Base-by-base conservation (phyloP, 2,329 filamentous ascomycete genomes). In the Raffaelea deltoideospora region DNA sequence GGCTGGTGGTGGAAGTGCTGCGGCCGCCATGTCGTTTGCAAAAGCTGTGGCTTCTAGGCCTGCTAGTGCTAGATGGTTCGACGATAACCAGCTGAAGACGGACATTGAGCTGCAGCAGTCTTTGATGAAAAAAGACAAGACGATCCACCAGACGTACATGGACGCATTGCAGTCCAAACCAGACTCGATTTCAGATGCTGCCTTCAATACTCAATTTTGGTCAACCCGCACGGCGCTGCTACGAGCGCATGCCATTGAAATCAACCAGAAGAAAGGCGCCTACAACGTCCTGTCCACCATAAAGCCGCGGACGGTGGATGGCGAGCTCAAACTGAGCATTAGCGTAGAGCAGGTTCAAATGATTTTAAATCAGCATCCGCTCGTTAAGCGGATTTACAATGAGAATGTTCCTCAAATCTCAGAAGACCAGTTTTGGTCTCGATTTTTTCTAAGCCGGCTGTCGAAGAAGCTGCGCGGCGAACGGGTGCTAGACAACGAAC, bases 181-280 rank as follows among this genome's bases (percentile, higher is more conserved):
- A 1, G 80, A 88, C 8, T 77, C 80, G 3, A 79, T 96, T 42
- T 79, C 79, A 0, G 75, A 80, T 21, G 72, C 72, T 2, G 79
- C 86, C 31, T 94, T 96, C 55, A 86, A 88, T 47, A 67, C 76
- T 1, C 88, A 95, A 54, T 98, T 98, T 60, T 98, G 90, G 90
- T 84, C 85, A 2, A 84, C 85, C 2, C 72, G 92, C 32, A 72
- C 87, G 33, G 85, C 85, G 53, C 64, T 95, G 23, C 67, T 98
- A 22, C 80, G 90, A 11, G 81, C 88, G 0, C 83, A 95, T 59
- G 87, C 86, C 2, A 90, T 94, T 32, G 86, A 96, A 57, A 76
- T 72, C 38, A 76, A 74, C 41, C 92, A 98, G 60, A 80, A 77
- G 47, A 79, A 82, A 45, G 90, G 88, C 6, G 76, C 85, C 4